Evolutionary conservation across 345 rosid genomes (phyloP), one percentile per base, ranked within the genome.

Genomic region (Salix arbutifolia): DNA sequence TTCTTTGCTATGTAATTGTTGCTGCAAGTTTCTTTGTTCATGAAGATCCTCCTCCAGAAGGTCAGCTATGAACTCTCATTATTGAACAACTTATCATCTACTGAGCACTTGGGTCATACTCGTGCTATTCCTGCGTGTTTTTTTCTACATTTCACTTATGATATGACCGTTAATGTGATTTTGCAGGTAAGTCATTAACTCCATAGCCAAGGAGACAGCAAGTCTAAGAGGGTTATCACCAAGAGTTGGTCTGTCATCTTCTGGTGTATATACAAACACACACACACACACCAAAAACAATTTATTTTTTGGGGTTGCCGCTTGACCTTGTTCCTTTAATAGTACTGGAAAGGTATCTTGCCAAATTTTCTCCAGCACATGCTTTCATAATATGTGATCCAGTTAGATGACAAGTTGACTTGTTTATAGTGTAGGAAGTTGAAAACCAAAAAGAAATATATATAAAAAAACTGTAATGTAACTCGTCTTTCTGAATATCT

Each of bases 21-120:
- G 89, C 92, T 50, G 94, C 91, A 7, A 90, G 97, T 87, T 91
- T 91, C 92, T 91, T 89, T 75, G 91, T 92, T 74, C 96, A 91
- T 37, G 87, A 81, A 86, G 93, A 91, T 86, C 75, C 83, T 70
- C 26, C 72, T 0, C 2, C 70, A 44, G 21, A 46, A 78, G 82
- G 80, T 71, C 28, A 65, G 19, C 52, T 10, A 64, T 42, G 2
- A 25, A 16, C 66, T 5, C 48, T 44, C 44, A 25, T 58, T 58
- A 10, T 58, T 25, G 25, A 58, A 58, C 23, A 10, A 4, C 28
- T 58, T 23, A 58, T 56, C 62, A 56, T n/a, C 28, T 4, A 9
- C 11, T 58, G 64, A 58, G 25, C 28, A 58, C 64, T 23, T 23
- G 64, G 64, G 64, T 12, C 10, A 23, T 58, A 23, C 64, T 58